phyloP scores from a whole-genome alignment of 2,329 filamentous ascomycete genomes.

The Sporothrix euskadiensis region DNA sequence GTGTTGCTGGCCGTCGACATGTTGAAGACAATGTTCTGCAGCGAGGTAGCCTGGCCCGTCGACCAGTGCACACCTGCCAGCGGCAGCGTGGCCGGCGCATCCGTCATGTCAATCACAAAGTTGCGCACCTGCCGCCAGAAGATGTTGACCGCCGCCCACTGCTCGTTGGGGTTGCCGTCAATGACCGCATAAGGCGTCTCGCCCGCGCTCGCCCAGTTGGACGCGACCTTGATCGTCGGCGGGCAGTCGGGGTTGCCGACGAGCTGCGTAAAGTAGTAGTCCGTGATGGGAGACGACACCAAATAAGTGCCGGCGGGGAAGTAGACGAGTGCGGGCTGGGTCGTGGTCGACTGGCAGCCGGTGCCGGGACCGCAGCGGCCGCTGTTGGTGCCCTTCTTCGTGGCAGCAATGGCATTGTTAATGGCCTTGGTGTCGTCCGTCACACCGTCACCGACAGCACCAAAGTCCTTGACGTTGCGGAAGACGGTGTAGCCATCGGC shows the following conservation, averaged over 20 bases:
- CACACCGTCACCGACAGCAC: conserved; percentile 69
- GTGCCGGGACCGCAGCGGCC: conserved; percentile 28
- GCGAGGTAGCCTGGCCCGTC: conserved; percentile 61
- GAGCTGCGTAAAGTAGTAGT: conserved; percentile 33
- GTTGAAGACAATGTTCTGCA: conserved; percentile 58
- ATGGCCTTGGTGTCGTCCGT: conserved; percentile 74
- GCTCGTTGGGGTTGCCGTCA: conserved; percentile 50
- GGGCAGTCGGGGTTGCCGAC: conserved; percentile 30
- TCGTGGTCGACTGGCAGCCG: conserved; percentile 29
- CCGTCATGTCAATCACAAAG: conserved; percentile 57
- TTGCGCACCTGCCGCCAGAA: conserved; percentile 60
- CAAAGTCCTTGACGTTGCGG: conserved; percentile 40
- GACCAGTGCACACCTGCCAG: conserved; percentile 67
- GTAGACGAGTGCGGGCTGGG: conserved; percentile 31
- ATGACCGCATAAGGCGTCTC: conserved; percentile 23
- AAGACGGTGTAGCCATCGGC: conserved; percentile 30
- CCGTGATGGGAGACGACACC: conserved; percentile 28
- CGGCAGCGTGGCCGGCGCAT: conserved; percentile 46
- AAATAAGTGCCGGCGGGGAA: conserved; percentile 33
- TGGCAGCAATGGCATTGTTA: conserved; percentile 60
- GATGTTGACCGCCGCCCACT: conserved; percentile 50
- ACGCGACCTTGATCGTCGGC: conserved; percentile 29
- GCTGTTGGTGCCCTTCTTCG: neutral
- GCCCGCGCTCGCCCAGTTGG: conserved; percentile 5
- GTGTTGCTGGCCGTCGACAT: conserved; percentile 49